A percentile compares a stretch with the other conserved stretches of the same genome.
Conservation (phyloP, 805 yeast species). For the Wickerhamiella qilinensis region DNA sequence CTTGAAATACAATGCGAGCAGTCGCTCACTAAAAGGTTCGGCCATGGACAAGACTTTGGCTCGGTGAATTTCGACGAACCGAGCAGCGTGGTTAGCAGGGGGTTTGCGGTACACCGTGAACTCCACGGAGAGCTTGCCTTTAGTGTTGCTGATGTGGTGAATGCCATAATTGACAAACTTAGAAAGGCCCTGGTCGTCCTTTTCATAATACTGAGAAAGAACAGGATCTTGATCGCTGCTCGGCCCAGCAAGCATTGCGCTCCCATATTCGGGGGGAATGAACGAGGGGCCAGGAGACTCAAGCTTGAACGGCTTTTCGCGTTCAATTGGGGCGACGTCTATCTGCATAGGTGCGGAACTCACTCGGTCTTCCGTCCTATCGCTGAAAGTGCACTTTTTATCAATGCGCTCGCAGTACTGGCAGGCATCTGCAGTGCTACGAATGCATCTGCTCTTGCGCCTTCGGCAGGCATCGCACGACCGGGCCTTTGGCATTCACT, state of each 20-base stretch:
- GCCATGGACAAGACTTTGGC: conserved; percentile 2
- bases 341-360: conserved; percentile 5
- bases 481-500: no score
- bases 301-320: conserved; percentile 2
- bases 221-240: conserved; percentile 22
- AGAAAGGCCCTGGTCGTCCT: conserved; percentile 11
- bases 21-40: conserved; percentile 14
- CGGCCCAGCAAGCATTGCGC: conserved; percentile 17
- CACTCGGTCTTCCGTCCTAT: background rate
- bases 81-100: background rate
- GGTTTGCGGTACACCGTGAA: conserved; percentile 9
- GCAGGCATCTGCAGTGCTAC: conserved; percentile 1
- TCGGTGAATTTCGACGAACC: conserved; percentile 1
- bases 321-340: conserved; percentile 4
- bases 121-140: conserved; percentile 11
- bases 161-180: conserved; percentile 19
- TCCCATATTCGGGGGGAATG: conserved; percentile 15
- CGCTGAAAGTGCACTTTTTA: conserved; percentile 4
- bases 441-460: conserved; percentile 7
- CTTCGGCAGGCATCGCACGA: conserved; percentile 8
- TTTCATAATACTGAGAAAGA: conserved; percentile 15
- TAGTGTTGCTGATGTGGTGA: conserved; percentile 13
- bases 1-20: conserved; percentile 20
- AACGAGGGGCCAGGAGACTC: conserved; percentile 8
- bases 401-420: conserved; percentile 4